Evolutionary conservation across 345 rosid species (phyloP), one percentile per base, ranked within the genome.

Genomic region (Moringa oleifera): DNA sequence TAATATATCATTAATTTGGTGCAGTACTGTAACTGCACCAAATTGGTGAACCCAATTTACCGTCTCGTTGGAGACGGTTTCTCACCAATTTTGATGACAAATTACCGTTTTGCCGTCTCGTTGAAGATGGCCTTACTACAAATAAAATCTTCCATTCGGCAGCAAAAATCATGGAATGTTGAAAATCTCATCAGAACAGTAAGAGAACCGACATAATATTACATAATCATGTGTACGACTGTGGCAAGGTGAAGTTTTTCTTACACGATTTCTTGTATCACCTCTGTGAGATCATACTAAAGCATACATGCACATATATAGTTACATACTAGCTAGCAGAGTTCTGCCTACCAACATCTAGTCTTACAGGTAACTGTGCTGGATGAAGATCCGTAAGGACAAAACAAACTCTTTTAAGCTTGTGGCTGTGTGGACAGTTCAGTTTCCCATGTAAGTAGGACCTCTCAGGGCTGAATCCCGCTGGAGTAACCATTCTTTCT

Each of bases 401-500:
- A 15, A 11, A 41, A 41, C 47, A 28, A 28, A 8, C 33, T 28
- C 3, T 28, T 28, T 28, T 28, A 15, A 1, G 12, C 58, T 66
- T 33, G 19, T 25, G 31, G 36, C 23, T 33, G 37, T 33, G 5
- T 33, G 37, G 19, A 36, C 47, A 0, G 36, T 65, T 63, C 63
- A 88, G 67, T 79, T 80, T 65, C 89, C 83, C 84, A 75, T 73
- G 61, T 71, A 81, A 17, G 90, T 64, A 50, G 81, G 82, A 55
- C 82, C 84, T 71, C 78, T 75, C 72, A 76, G 57, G 46, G 77
- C 73, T 65, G 86, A 83, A 78, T 80, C 81, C 69, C 77, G 75
- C 77, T 83, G 86, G 36, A 75, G 77, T 23, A 78, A 65, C 88
- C 93, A 80, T 64, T 87, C 95, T 72, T 76, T 87, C 72, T 87